Percentiles rank a stretch among this genome's conserved stretches.
Evolutionary conservation across 176 grass and related monocot species (phyloP).

Genomic region (Saccharum spontaneum): DNA sequence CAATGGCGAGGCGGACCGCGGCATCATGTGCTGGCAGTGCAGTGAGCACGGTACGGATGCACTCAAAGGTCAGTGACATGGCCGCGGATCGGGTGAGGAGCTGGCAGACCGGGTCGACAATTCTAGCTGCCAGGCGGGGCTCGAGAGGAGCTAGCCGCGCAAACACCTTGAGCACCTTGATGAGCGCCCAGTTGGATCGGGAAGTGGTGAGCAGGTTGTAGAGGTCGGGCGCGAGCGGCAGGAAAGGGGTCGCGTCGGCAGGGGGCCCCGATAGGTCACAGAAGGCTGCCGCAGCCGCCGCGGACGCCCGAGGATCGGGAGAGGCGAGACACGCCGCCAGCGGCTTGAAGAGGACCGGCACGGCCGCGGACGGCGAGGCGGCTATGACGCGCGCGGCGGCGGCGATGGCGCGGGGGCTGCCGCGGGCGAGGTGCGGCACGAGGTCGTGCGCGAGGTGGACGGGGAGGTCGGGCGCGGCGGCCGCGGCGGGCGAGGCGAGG

Average conservation of each 20-base stretch:
- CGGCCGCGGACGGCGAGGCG: conserved; percentile 49
- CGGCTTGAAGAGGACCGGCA: conserved; percentile 81
- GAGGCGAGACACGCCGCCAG: conserved; percentile 80
- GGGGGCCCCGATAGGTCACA: conserved; percentile 81
- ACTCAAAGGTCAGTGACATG: conserved; percentile 85
- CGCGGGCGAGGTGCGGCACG: conserved; percentile 56
- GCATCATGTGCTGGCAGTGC: conserved; percentile 51
- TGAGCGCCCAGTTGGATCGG: conserved; percentile 84
- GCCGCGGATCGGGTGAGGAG: conserved; percentile 58
- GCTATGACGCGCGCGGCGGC: conserved; percentile 63
- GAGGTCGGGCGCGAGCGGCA: conserved; percentile 83
- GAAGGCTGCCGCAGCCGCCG: conserved; percentile 69
- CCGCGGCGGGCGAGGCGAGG: conserved; percentile 56
- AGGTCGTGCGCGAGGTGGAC: conserved; percentile 72
- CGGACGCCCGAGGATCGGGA: conserved; percentile 57
- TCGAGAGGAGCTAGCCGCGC: conserved; percentile 68
- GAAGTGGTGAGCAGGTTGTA: conserved; percentile 67
- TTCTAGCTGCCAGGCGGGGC: conserved; percentile 57
- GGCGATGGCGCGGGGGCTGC: conserved; percentile 55
- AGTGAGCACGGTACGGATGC: conserved; percentile 65
- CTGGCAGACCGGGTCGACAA: conserved; percentile 80
- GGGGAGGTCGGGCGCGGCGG: conserved; percentile 56
- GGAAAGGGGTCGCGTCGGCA: conserved; percentile 63
- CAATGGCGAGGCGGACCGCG: conserved; percentile 63
- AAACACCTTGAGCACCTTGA: conserved; percentile 95